Conservation (phyloP, 2,329 filamentous ascomycete genomes). For the Cordyceps cateniannulata region DNA sequence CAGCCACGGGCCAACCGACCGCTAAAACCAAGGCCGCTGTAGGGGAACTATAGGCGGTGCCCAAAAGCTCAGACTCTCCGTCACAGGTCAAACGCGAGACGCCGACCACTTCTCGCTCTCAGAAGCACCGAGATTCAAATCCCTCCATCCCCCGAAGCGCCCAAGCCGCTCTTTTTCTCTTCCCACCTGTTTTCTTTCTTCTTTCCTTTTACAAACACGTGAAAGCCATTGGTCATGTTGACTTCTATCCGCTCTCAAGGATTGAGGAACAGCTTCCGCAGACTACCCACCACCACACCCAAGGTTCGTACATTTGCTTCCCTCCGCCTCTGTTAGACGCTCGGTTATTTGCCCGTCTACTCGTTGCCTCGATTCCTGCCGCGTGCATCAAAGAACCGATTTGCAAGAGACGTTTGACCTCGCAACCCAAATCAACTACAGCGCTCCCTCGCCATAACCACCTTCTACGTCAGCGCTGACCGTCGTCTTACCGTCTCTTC, state of each 20-base stretch:
- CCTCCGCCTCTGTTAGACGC: background rate
- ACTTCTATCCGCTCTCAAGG: slow-evolving; percentile 26
- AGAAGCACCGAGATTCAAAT: slow-evolving; percentile 4
- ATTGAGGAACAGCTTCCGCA: slow-evolving; percentile 29
- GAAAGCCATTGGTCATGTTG: slow-evolving; percentile 27
- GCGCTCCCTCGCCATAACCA: background rate
- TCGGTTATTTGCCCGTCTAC: slow-evolving; percentile 2
- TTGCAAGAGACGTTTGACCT: background rate
- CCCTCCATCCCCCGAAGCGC: background rate
- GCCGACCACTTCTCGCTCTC: background rate
- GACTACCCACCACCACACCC: slow-evolving; percentile 21
- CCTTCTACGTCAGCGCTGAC: slow-evolving; percentile 2
- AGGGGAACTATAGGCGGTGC: too few relatives aligned
- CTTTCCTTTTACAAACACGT: slow-evolving; percentile 9
- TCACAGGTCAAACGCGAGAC: slow-evolving; percentile 1
- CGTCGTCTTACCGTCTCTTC: background rate
- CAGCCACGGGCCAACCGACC: background rate
- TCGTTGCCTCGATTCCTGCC: too few relatives aligned
- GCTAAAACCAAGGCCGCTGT: background rate
- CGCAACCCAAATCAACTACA: background rate
- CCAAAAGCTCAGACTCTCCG: background rate
- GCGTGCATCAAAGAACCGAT: background rate
- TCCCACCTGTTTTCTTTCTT: background rate
- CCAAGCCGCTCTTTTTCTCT: background rate
- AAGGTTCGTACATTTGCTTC: slow-evolving; percentile 12